phyloP scores from a whole-genome alignment of 2,329 filamentous ascomycete genomes.

The Onygena corvina region DNA sequence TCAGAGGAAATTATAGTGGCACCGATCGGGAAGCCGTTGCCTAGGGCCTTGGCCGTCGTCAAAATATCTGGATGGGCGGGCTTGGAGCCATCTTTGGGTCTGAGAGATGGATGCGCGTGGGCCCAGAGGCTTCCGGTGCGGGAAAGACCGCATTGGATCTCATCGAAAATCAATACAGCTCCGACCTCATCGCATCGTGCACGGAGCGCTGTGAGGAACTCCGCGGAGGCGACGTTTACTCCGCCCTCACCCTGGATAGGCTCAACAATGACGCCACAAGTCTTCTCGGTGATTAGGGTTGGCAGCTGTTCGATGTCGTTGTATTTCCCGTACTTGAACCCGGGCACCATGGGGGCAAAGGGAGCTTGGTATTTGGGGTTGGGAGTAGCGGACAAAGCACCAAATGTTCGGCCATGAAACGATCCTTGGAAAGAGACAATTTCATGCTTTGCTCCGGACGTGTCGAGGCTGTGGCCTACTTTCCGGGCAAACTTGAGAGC shows the following conservation, averaged over 20 bases:
- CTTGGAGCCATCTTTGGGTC: constrained; percentile 29
- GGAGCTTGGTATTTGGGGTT: constrained; percentile 97
- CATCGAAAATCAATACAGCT: constrained; percentile 83
- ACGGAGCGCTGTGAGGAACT: constrained; percentile 76
- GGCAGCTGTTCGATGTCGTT: constrained; percentile 67
- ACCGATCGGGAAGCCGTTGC: constrained; percentile 91
- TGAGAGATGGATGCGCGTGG: constrained; percentile 56
- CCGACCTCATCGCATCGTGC: constrained; percentile 74
- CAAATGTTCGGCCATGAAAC: constrained; percentile 96
- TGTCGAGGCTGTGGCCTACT: constrained; percentile 63
- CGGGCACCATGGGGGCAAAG: constrained; percentile 89
- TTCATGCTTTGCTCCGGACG: constrained; percentile 62
- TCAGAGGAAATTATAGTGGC: constrained; percentile 58
- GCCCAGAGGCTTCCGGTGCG: constrained; percentile 88
- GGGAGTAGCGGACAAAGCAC: constrained; percentile 83
- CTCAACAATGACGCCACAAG: constrained; percentile 90
- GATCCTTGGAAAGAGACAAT: constrained; percentile 82
- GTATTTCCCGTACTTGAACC: constrained; percentile 74
- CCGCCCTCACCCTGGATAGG: constrained; percentile 96
- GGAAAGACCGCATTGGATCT: constrained; percentile 89
- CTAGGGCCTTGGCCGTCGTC: constrained; percentile 88
- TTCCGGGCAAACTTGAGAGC: constrained; percentile 96
- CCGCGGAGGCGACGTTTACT: constrained; percentile 67
- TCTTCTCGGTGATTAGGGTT: constrained; percentile 65
- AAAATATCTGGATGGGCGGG: constrained; percentile 87